Conservation (phyloP, 352 stramenopile species). For the Aphanomyces astaci region DNA sequence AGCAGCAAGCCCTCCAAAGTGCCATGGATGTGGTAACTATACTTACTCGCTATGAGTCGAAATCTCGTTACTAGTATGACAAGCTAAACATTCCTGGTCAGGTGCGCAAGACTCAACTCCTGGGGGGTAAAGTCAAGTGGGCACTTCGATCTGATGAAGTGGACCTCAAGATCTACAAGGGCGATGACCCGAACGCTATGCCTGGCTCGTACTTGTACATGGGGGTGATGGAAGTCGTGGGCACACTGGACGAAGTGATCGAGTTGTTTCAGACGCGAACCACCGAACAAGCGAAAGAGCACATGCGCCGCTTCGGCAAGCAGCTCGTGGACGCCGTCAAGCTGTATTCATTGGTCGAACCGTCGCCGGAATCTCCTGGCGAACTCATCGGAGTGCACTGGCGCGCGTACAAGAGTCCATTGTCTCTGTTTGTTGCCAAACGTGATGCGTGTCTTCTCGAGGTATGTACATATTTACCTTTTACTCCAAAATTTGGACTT, state of each 20-base stretch:
- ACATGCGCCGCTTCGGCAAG: neutral
- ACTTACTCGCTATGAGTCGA: too few relatives aligned
- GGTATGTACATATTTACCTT: too few relatives aligned
- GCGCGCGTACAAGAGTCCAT: constrained; percentile 66
- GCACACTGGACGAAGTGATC: constrained; percentile 67
- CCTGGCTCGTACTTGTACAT: constrained; percentile 14
- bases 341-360: constrained; percentile 46
- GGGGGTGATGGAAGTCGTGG: constrained; percentile 55
- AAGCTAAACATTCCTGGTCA: too few relatives aligned
- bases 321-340: constrained; percentile 68
- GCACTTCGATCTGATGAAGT: constrained; percentile 56
- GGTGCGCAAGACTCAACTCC: constrained; percentile 50
- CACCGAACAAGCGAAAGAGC: constrained; percentile 33
- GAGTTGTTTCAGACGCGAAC: constrained; percentile 75
- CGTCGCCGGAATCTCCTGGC: constrained; percentile 56
- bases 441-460: too few relatives aligned
- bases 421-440: too few relatives aligned
- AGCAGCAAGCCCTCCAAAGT: neutral
- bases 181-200: constrained; percentile 18
- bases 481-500: too few relatives aligned
- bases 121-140: constrained; percentile 61
- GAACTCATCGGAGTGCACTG: too few relatives aligned
- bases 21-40: constrained; percentile 1
- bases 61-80: too few relatives aligned
- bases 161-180: constrained; percentile 70